Conservation (phyloP, 2,329 filamentous ascomycete genomes). For the Cladosporium sp. region DNA sequence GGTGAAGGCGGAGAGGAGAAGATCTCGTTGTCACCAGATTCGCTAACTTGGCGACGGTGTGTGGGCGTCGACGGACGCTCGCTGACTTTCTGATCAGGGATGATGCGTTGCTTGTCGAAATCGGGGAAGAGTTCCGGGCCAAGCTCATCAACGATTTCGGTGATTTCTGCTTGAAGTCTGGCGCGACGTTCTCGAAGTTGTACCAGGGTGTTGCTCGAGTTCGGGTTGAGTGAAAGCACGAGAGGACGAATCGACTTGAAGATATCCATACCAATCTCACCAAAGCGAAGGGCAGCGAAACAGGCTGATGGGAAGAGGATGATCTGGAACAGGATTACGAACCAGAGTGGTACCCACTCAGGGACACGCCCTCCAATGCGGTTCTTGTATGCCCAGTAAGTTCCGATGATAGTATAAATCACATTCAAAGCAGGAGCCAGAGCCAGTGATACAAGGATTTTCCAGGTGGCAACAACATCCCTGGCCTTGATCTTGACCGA, state of each 20-base stretch:
- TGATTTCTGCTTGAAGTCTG: conserved; percentile 77
- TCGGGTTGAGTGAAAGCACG: conserved; percentile 79
- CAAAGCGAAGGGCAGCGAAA: conserved; percentile 89
- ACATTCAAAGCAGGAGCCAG: conserved; percentile 81
- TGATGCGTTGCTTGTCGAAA: conserved; percentile 75
- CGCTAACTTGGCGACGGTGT: conserved; percentile 27
- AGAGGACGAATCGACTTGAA: conserved; percentile 90
- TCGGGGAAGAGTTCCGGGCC: conserved; percentile 97
- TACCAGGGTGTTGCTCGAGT: conserved; percentile 78
- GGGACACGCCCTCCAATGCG: conserved; percentile 81
- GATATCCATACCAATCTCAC: conserved; percentile 98
- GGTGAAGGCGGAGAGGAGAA: conserved; percentile 28
- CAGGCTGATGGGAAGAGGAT: conserved; percentile 84
- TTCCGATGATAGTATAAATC: conserved; percentile 73
- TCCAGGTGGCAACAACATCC: conserved; percentile 94
- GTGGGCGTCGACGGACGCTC: conserved; percentile 27
- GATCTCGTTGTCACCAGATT: conserved; percentile 23
- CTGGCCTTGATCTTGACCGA: conserved; percentile 85
- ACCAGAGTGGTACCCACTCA: conserved; percentile 75
- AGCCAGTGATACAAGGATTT: conserved; percentile 82
- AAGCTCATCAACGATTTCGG: conserved; percentile 88
- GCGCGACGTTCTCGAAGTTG: conserved; percentile 72
- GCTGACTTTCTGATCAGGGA: conserved; percentile 51
- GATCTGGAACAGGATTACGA: conserved; percentile 72
- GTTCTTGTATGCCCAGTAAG: conserved; percentile 77